Conservation (phyloP, 2,329 filamentous ascomycete genomes). For the Ophiocordyceps unilateralis region DNA sequence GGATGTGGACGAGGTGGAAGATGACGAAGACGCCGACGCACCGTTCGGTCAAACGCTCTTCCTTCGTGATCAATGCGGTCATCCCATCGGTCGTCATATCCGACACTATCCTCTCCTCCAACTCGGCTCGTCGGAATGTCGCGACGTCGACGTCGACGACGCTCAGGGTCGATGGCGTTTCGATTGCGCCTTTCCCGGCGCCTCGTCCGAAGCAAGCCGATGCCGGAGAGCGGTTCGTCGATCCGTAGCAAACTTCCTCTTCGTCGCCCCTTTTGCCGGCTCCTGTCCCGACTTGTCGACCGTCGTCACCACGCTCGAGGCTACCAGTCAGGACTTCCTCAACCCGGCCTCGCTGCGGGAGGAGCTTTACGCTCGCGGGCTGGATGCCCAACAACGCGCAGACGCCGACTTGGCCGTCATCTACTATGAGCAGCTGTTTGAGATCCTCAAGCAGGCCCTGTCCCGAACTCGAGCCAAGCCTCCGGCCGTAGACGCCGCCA, state of each 20-base stretch:
- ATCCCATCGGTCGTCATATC: constrained; percentile 10
- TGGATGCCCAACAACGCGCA: constrained; percentile 5
- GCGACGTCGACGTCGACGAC: constrained; percentile 10
- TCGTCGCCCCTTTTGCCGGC: constrained; percentile 17
- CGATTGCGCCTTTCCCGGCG: constrained; percentile 18
- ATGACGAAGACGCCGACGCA: constrained; percentile 5
- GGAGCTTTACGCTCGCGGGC: constrained; percentile 10
- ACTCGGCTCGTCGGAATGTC: constrained; percentile 15
- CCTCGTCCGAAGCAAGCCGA: constrained; percentile 9
- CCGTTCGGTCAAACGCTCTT: constrained; percentile 15
- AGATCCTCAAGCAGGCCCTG: constrained; percentile 14
- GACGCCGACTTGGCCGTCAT: constrained; percentile 11
- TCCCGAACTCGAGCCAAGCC: constrained; percentile 7
- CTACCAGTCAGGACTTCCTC: constrained; percentile 13
- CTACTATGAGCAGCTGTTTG: constrained; percentile 13
- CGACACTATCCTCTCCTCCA: constrained; percentile 13
- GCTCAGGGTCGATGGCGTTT: constrained; percentile 15
- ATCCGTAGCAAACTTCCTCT: constrained; percentile 15
- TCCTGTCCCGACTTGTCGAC: constrained; percentile 17
- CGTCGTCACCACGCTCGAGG: constrained; percentile 15
- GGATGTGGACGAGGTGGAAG: not conserved
- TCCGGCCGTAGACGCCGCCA: constrained; percentile 7
- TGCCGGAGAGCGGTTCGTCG: constrained; percentile 16
- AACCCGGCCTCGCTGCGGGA: constrained; percentile 8
- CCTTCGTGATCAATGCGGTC: constrained; percentile 18